Evolutionary conservation across 495 filamentous ascomycete genomes (phyloP).

Genomic region (Talaromyces thailandensis): DNA sequence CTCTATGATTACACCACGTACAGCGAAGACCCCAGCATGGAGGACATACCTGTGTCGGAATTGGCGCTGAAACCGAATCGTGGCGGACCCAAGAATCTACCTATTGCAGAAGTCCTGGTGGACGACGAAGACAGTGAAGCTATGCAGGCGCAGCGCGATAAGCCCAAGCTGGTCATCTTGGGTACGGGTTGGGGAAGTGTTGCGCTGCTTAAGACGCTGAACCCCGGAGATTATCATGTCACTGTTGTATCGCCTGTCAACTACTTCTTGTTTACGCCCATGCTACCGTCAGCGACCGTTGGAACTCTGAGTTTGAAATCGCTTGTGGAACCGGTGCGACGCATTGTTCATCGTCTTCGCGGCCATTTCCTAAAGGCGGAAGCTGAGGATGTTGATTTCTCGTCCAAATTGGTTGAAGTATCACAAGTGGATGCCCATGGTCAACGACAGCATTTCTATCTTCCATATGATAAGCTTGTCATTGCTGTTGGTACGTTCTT

Average conservation of each 20-base stretch:
- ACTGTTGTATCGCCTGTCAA: slow-evolving; percentile 91
- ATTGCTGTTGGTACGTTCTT: slow-evolving; percentile 65
- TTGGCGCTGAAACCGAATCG: slow-evolving; percentile 69
- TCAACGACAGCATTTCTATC: slow-evolving; percentile 69
- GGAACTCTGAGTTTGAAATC: slow-evolving; percentile 87
- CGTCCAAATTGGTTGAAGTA: slow-evolving; percentile 81
- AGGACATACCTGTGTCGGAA: slow-evolving; percentile 75
- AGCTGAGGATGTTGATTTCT: slow-evolving; percentile 86
- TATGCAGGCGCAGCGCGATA: slow-evolving; percentile 62
- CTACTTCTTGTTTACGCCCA: slow-evolving; percentile 96
- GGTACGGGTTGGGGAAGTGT: slow-evolving; percentile 96
- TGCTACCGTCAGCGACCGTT: slow-evolving; percentile 94
- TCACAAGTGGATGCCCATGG: slow-evolving; percentile 64
- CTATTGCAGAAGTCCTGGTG: slow-evolving; percentile 76
- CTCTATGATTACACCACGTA: slow-evolving; percentile 92
- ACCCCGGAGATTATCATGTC: slow-evolving; percentile 86
- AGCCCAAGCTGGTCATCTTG: slow-evolving; percentile 84
- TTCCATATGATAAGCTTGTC: slow-evolving; percentile 98
- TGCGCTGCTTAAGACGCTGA: slow-evolving; percentile 80
- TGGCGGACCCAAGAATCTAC: slow-evolving; percentile 93
- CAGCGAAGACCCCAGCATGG: slow-evolving; percentile 49
- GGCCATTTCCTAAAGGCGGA: slow-evolving; percentile 86
- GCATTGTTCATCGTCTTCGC: slow-evolving; percentile 64
- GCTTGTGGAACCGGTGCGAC: slow-evolving; percentile 84
- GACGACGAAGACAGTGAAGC: slow-evolving; percentile 75